phyloP scores from a whole-genome alignment of 495 filamentous ascomycete genomes.

The Penicillium turbatum region DNA sequence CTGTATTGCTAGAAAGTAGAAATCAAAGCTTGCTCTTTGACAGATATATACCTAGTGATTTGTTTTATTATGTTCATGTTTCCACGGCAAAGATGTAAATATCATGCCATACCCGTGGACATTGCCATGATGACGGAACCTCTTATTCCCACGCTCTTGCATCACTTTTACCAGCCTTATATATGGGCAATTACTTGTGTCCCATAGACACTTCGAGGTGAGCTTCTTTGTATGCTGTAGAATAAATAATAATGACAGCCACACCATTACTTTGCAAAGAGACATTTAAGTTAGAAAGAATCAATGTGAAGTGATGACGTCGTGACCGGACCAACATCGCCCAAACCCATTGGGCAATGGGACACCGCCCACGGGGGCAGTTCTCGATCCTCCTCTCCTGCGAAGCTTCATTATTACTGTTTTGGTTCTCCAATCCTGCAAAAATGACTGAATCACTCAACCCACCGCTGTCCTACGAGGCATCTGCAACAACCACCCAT shows the following conservation, averaged over 20 bases:
- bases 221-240: no score
- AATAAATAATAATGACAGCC: background rate
- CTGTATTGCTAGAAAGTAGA: no score
- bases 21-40: no score
- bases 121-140: background rate
- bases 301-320: background rate
- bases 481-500: conserved; percentile 67
- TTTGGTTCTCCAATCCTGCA: background rate
- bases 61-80: no score
- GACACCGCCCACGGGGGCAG: conserved; percentile 9
- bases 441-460: conserved; percentile 45
- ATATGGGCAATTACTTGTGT: no score
- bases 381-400: background rate
- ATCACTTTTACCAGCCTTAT: background rate
- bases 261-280: background rate
- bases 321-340: background rate
- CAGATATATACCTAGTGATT: no score
- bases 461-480: conserved; percentile 67
- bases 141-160: background rate
- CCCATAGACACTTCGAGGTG: no score
- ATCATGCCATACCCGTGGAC: background rate
- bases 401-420: background rate
- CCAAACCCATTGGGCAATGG: background rate
- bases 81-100: no score
- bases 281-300: background rate